Percentiles rank a stretch among this genome's conserved stretches.
phyloP scores from a whole-genome alignment of 2,329 filamentous ascomycete species.

The Mariannaea elegans region DNA sequence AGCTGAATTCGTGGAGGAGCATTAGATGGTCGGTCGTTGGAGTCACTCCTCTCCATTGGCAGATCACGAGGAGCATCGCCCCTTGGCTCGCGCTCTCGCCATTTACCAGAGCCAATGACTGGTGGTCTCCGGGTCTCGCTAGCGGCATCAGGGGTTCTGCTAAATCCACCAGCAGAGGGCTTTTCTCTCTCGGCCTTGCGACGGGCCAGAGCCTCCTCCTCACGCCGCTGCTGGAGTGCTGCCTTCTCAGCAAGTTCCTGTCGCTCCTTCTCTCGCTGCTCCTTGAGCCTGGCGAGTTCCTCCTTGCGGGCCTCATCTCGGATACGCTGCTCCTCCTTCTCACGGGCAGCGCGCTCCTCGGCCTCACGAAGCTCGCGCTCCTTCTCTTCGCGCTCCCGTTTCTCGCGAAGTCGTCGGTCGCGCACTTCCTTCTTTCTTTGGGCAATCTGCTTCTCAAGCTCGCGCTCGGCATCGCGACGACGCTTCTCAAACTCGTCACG shows the following conservation, averaged over 20 bases:
- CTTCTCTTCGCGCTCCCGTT: conserved; percentile 83
- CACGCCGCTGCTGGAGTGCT: conserved; percentile 79
- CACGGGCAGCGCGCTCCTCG: conserved; percentile 80
- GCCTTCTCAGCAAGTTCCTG: conserved; percentile 74
- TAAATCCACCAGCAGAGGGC: conserved; percentile 26
- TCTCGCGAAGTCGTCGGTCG: conserved; percentile 84
- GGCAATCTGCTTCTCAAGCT: conserved; percentile 91
- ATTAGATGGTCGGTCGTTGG: conserved; percentile 53
- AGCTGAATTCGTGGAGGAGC: conserved; percentile 71
- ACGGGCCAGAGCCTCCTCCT: conserved; percentile 87
- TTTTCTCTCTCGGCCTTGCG: conserved; percentile 72
- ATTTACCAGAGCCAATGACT: conserved; percentile 50
- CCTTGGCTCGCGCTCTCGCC: conserved; percentile 53
- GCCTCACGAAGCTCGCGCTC: conserved; percentile 83
- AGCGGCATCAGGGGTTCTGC: conserved; percentile 42
- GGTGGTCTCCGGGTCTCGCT: conserved; percentile 46
- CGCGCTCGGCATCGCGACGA: conserved; percentile 88
- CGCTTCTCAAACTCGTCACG: conserved; percentile 97
- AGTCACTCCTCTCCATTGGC: conserved; percentile 56
- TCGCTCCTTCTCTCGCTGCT: conserved; percentile 71
- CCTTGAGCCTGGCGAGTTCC: conserved; percentile 72
- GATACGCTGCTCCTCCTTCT: conserved; percentile 85
- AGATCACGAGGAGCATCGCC: conserved; percentile 43
- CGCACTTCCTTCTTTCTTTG: conserved; percentile 88
- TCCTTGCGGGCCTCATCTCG: conserved; percentile 83